Conservation (phyloP, 345 rosid species). For the Populus davidiana region DNA sequence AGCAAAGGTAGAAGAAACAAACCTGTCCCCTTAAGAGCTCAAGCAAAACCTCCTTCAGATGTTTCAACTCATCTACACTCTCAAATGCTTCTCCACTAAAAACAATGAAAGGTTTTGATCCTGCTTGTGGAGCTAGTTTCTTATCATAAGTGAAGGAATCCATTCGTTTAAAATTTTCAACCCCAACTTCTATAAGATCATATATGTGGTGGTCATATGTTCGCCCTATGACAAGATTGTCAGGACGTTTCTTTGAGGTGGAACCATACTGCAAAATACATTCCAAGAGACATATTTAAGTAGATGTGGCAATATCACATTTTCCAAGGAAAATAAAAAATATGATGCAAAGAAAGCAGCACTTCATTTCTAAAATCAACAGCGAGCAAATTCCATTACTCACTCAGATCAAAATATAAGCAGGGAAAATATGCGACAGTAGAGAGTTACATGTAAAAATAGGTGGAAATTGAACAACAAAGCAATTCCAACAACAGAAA, state of each 20-base stretch:
- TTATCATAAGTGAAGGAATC: constrained; percentile 64
- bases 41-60: constrained; percentile 79
- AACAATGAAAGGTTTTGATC: constrained; percentile 81
- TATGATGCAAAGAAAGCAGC: not conserved
- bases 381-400: no score
- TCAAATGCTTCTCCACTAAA: constrained; percentile 88
- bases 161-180: constrained; percentile 77
- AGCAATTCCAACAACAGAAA: no score
- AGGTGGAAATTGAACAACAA: no score
- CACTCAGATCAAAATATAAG: no score
- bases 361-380: no score
- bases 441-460: no score
- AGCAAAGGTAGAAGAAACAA: not conserved
- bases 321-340: not conserved
- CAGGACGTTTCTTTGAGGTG: constrained; percentile 85
- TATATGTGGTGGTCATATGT: constrained; percentile 79
- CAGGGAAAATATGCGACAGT: no score
- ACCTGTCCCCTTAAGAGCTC: constrained; percentile 92
- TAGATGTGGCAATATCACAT: not conserved
- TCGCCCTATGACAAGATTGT: constrained; percentile 82
- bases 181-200: constrained; percentile 90
- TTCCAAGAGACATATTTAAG: not conserved
- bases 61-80: constrained; percentile 70
- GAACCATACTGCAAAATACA: constrained; percentile 68
- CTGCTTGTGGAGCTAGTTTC: constrained; percentile 66